Evolutionary conservation across 2,329 filamentous ascomycete species (phyloP).

Genomic region (Fusarium sp.): DNA sequence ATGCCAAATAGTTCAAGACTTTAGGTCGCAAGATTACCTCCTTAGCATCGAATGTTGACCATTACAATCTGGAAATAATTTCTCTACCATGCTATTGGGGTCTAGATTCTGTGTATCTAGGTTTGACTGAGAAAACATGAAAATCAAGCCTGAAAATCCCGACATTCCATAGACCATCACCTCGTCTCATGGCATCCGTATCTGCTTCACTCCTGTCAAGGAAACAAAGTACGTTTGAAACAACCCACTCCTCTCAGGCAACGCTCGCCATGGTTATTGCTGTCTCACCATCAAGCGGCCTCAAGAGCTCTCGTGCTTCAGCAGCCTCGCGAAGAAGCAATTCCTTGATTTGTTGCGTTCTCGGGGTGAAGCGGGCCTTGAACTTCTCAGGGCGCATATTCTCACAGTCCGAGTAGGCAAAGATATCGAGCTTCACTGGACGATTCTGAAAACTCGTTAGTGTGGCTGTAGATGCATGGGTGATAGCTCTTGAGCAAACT

Average conservation of each 20-base stretch:
- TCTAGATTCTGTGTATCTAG: not conserved
- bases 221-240: not conserved
- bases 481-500: not conserved
- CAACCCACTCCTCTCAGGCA: not conserved
- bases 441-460: not conserved
- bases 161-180: not conserved
- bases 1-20: conserved; percentile 56
- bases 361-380: not conserved
- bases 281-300: not conserved
- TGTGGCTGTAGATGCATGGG: not conserved
- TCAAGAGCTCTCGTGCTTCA: not conserved
- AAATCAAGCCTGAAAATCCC: not conserved
- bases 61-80: not conserved
- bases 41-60: not conserved
- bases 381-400: not conserved
- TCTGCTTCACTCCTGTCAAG: not conserved
- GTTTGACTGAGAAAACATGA: not conserved
- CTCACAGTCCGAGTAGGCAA: not conserved
- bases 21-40: not conserved
- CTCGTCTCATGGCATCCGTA: not conserved
- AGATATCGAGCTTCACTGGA: not conserved
- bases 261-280: not conserved
- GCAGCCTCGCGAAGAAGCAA: not conserved
- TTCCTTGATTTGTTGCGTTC: not conserved
- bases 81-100: not conserved